Conservation (phyloP, 768 basidiomycete genomes). For the Russula sp. region DNA sequence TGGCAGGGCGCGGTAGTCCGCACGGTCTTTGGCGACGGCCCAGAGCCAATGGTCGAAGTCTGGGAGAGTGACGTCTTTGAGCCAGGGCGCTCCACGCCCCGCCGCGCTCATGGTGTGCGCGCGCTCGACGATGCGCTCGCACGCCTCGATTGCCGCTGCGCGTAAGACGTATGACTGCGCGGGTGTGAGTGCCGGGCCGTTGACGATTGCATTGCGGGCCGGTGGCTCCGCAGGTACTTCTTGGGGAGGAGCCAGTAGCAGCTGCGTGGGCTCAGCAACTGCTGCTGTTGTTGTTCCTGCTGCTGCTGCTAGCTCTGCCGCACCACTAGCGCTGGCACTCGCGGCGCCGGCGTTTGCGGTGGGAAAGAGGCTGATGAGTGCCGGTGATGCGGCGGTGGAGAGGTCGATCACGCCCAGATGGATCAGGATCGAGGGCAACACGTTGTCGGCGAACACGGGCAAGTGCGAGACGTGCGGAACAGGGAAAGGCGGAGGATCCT, state of each 20-base stretch:
- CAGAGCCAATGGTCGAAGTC: conserved; percentile 76
- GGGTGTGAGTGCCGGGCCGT: conserved; percentile 47
- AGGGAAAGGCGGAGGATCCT: conserved; percentile 48
- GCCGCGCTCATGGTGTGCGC: conserved; percentile 36
- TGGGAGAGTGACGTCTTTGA: conserved; percentile 49
- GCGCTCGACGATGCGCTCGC: conserved; percentile 54
- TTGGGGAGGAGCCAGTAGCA: conserved; percentile 36
- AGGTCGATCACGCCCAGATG: conserved; percentile 71
- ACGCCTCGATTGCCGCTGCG: conserved; percentile 74
- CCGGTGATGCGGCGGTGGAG: conserved; percentile 32
- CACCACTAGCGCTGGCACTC: too few relatives aligned
- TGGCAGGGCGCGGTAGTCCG: conserved; percentile 58
- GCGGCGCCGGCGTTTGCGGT: conserved; percentile 22
- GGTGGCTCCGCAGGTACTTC: conserved; percentile 9
- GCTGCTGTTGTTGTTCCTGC: neutral
- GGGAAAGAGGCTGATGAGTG: conserved; percentile 43
- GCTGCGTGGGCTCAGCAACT: neutral
- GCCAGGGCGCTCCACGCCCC: conserved; percentile 34
- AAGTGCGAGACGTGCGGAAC: conserved; percentile 50
- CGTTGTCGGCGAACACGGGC: conserved; percentile 75
- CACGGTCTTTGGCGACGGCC: conserved; percentile 70
- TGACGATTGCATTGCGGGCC: conserved; percentile 26
- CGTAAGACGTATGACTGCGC: conserved; percentile 68
- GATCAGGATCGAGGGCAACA: conserved; percentile 74
- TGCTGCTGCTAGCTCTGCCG: neutral